phyloP scores from a whole-genome alignment of 1,139 yeast species.

The Kurtzmaniella natalensis region DNA sequence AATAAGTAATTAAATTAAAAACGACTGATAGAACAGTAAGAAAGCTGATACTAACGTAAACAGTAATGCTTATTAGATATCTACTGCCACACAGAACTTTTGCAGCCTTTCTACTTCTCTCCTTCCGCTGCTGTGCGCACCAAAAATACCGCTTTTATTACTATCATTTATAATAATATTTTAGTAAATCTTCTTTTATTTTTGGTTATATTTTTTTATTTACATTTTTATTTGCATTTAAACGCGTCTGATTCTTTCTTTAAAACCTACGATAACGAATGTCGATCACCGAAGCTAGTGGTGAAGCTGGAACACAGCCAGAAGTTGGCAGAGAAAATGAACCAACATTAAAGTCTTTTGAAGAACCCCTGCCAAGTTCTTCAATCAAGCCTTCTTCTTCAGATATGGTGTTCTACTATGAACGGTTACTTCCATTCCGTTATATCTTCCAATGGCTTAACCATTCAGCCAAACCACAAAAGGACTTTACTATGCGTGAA shows the following conservation, averaged over 20 bases:
- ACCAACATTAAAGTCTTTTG: slow-evolving; percentile 5
- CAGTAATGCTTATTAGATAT: too few species aligned
- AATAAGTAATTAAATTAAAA: too few species aligned
- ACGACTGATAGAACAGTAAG: too few species aligned
- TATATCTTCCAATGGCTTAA: slow-evolving; percentile 82
- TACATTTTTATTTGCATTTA: background rate
- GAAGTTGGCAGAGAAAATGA: background rate
- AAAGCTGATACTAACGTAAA: too few species aligned
- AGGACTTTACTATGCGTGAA: slow-evolving; percentile 83
- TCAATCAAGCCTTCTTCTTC: slow-evolving; percentile 49
- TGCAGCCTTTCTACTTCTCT: too few species aligned
- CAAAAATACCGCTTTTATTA: too few species aligned
- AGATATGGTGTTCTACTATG: slow-evolving; percentile 75
- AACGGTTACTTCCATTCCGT: slow-evolving; percentile 65
- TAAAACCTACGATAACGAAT: background rate
- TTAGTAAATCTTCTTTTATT: too few species aligned
- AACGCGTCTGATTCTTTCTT: background rate
- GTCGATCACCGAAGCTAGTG: background rate
- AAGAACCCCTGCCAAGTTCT: slow-evolving; percentile 1
- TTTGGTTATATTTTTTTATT: too few species aligned
- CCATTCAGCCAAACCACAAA: slow-evolving; percentile 69
- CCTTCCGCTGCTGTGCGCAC: too few species aligned
- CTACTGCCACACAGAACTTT: too few species aligned
- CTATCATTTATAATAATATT: too few species aligned
- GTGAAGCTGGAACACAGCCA: background rate